These are phyloP conservation scores for Colletotrichum endophyticum DNA, from an alignment of 2,329 filamentous ascomycete species.

Conservation along the genomic window DNA sequence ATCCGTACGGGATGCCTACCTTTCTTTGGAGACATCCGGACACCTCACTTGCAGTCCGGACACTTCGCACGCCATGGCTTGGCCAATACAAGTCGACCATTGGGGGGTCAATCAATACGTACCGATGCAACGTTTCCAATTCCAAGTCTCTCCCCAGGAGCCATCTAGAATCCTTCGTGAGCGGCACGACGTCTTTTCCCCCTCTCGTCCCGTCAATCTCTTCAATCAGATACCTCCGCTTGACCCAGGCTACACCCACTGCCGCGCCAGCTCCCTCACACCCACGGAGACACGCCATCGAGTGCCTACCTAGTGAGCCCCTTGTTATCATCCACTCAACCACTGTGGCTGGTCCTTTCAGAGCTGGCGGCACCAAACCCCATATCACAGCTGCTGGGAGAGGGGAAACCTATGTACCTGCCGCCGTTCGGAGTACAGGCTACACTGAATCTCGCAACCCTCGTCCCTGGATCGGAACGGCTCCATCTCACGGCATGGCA, in stretches of 20 bases:
- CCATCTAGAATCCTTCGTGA: constrained; percentile 5
- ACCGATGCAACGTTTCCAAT: background rate
- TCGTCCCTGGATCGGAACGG: background rate
- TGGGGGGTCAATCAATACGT: background rate
- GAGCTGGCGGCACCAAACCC: too few species aligned
- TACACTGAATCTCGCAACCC: background rate
- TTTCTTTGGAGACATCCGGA: background rate
- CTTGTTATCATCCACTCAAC: background rate
- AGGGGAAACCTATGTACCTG: background rate
- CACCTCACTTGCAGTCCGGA: background rate
- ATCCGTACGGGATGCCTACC: background rate
- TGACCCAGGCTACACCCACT: too few species aligned
- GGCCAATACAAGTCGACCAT: background rate
- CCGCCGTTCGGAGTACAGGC: background rate
- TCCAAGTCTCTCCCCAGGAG: background rate
- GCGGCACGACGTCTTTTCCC: too few species aligned
- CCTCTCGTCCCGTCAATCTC: background rate
- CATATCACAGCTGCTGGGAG: background rate
- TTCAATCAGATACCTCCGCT: background rate
- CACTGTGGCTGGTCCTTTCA: background rate
- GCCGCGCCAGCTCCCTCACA: too few species aligned
- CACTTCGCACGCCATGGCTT: background rate
- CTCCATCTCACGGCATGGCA: background rate
- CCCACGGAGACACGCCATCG: too few species aligned
- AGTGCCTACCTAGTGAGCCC: too few species aligned